Evolutionary conservation across 495 filamentous ascomycete genomes (phyloP).

Genomic region (Penicillium goetzii): DNA sequence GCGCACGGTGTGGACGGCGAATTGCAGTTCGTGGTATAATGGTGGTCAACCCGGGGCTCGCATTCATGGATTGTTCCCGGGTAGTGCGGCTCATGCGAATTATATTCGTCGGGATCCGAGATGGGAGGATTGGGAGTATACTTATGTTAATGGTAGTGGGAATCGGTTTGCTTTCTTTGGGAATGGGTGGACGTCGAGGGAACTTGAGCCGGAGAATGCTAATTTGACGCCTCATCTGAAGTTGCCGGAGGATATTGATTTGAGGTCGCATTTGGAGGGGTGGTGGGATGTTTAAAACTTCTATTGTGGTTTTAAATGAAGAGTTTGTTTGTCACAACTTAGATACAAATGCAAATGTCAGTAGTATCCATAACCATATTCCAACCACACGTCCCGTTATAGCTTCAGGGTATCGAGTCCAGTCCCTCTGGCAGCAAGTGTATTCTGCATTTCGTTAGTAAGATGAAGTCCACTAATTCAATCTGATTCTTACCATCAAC

Average conservation of each 20-base stretch:
- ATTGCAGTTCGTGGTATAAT: constrained; percentile 74
- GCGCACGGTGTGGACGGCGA: constrained; percentile 59
- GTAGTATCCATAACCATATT: no score
- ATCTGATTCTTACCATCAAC: background rate
- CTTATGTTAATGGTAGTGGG: constrained; percentile 49
- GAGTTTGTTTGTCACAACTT: background rate
- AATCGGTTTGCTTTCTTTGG: constrained; percentile 64
- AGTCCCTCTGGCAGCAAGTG: no score
- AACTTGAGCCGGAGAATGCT: constrained; percentile 34
- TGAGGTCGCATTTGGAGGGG: constrained; percentile 52
- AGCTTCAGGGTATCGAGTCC: no score
- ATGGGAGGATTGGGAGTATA: constrained; percentile 76
- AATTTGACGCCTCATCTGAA: constrained; percentile 57
- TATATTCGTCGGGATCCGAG: constrained; percentile 61
- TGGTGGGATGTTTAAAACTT: constrained; percentile 53
- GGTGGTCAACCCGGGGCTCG: constrained; percentile 57
- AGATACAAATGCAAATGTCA: background rate
- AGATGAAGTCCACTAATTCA: background rate
- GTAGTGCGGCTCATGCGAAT: constrained; percentile 61
- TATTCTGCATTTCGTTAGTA: background rate
- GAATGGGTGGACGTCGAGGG: constrained; percentile 57
- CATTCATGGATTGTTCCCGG: constrained; percentile 70
- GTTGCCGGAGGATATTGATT: constrained; percentile 47
- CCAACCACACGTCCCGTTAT: no score
- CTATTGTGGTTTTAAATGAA: background rate